phyloP scores from a whole-genome alignment of 2,329 filamentous ascomycete genomes.

The Aspergillus cejpii region DNA sequence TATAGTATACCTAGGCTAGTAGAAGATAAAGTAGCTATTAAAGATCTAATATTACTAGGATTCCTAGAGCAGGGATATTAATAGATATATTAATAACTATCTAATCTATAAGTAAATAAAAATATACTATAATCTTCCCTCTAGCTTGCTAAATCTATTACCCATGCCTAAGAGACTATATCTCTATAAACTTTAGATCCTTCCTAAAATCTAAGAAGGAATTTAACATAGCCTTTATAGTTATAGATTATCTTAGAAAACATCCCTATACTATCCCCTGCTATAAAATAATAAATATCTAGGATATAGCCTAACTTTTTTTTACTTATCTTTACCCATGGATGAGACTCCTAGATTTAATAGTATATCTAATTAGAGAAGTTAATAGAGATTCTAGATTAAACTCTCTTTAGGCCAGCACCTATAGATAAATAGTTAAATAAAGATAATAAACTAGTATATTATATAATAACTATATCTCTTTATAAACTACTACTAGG shows the following conservation, averaged over 20 bases:
- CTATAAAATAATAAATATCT: not conserved
- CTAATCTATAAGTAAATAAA: too few relatives aligned
- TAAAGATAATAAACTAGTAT: not conserved
- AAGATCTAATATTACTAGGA: too few relatives aligned
- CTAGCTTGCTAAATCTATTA: not conserved
- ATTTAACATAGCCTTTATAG: not conserved
- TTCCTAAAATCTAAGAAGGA: not conserved
- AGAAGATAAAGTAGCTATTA: too few relatives aligned
- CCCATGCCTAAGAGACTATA: not conserved
- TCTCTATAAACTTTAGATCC: not conserved
- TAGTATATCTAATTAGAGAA: not conserved
- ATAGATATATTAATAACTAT: too few relatives aligned
- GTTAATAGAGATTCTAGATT: too few relatives aligned
- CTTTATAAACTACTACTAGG: too few relatives aligned
- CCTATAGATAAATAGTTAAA: not conserved
- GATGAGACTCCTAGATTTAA: too few relatives aligned
- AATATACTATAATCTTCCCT: too few relatives aligned
- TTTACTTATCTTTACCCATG: not conserved
- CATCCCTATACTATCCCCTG: not conserved
- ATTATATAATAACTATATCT: too few relatives aligned
- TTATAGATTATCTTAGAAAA: not conserved
- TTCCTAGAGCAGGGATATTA: too few relatives aligned
- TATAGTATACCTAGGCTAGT: too few relatives aligned
- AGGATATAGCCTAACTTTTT: not conserved
- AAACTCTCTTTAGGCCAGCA: not conserved